Base-by-base conservation (phyloP, 176 grass and related monocot genomes). In the Ensete ventricosum region DNA sequence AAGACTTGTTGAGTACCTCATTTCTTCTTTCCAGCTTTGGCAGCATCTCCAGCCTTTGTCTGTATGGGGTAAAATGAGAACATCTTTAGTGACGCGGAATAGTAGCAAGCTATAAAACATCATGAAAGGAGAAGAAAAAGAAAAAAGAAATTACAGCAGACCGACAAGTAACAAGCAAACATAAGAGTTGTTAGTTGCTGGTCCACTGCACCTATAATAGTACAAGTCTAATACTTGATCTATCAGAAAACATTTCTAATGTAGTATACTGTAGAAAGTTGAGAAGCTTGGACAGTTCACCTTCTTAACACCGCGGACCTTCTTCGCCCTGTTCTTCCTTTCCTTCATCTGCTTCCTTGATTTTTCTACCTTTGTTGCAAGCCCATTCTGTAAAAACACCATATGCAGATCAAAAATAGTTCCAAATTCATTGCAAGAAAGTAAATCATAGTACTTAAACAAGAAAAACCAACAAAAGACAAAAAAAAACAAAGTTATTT, bases 271-370 rank as follows among this genome's bases (percentile, higher is more conserved):
- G 29, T 62, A 62, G 11, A 19, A 19, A 19, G 17, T 14, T 7
- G 20, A 8, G 57, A 21, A 62, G 13, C 14, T 62, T 19, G 65
- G n/a, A 74, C 52, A 50, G 26, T 69, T 80, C 73, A 91, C 89
- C 85, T 91, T 91, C 82, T 88, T 87, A 51, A 91, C 82, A 77
- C 89, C 85, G 58, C 82, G 89, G 29, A 88, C 76, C 69, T 91
- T 91, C 89, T 83, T 91, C 54, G 89, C 71, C 52, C 89, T 87
- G 77, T 91, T 91, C 80, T 91, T 91, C 58, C 85, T 83, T 75
- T 91, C 89, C 68, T 91, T 91, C 77, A 91, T 87, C 79, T 91
- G 85, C 73, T 91, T 91, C 76, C 88, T 85, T 17, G 89, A 87
- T 59, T 87, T 91, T 78, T 81, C 89, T 77, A 75, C 82, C 82